Evolutionary conservation across 129 eudicot genomes (phyloP), one percentile per base, ranked within the genome.

Genomic region (Gnaphalium uliginosum): DNA sequence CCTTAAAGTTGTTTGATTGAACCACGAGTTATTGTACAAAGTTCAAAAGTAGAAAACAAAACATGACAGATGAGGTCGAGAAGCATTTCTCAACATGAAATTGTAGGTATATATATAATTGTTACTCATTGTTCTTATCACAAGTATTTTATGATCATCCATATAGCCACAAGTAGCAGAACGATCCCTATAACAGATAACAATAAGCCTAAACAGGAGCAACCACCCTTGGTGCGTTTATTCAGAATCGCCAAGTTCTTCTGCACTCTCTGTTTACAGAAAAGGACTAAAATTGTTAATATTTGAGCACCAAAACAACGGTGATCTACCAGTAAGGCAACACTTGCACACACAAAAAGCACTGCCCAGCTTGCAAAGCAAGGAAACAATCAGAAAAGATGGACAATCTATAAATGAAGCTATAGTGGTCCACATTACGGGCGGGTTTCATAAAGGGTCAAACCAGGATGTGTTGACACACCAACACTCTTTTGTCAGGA

Each of bases 161-260:
- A 87, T 67, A 87, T 82, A 58, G 83, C 89, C 13, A 87, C 85
- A 60, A 80, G 60, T 59, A 89, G 84, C 57, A 82, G 23, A 33
- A 85, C 77, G 19, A 92, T 85, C 73, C 83, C 87, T 8, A 83
- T 30, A 62, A 89, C 89, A 29, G 95, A 84, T 30, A 87, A 56
- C 71, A 85, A 70, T 62, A 89, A 71, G 84, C 91, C 76, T 80
- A 88, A 33, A 84, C 94, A 90, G 63, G 96, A 88, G 90, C 96
- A 90, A 46, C 94, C 90, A 68, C 91, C 90, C 83, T 84, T 92
- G 33, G 89, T 82, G 33, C 86, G 84, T 73, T 85, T 92, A 79
- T 87, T 89, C 88, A 92, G 75, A 80, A 92, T 71, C 37, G 90
- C 91, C 62, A 92, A 86, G 71, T 84, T 80, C 83, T 70, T 89